These are phyloP conservation scores for Strobilomyces confusus DNA, from an alignment of 768 basidiomycete species.

Conservation along the genomic window DNA sequence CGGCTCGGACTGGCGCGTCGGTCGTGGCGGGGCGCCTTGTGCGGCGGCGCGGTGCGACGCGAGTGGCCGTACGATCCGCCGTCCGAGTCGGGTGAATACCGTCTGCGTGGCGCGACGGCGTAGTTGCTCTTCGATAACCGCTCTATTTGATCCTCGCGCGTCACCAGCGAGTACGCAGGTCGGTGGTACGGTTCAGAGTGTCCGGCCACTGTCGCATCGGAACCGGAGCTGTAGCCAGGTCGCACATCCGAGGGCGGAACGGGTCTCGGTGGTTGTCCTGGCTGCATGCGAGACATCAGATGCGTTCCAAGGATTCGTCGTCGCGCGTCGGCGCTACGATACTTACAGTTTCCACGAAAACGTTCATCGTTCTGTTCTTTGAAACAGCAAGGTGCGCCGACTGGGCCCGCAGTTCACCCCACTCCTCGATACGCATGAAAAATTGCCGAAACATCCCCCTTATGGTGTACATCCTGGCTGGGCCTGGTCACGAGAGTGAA, in stretches of 20 bases:
- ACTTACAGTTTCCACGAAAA: constrained; percentile 59
- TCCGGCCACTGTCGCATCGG: constrained; percentile 16
- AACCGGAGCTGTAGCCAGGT: constrained; percentile 12
- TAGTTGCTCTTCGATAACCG: constrained; percentile 23
- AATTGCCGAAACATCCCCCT: constrained; percentile 68
- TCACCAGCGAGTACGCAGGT: constrained; percentile 11
- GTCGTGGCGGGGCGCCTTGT: background rate
- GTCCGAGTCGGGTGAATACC: constrained; percentile 17
- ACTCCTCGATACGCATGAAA: constrained; percentile 56
- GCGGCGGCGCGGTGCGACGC: constrained; percentile 9
- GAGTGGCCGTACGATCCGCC: constrained; percentile 18
- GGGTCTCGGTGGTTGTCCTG: constrained; percentile 27
- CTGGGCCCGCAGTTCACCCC: constrained; percentile 45
- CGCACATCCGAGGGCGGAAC: constrained; percentile 4
- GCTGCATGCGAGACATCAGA: constrained; percentile 13
- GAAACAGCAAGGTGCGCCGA: constrained; percentile 57
- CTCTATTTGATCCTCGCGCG: constrained; percentile 29
- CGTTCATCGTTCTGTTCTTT: constrained; percentile 49
- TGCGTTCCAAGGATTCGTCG: background rate
- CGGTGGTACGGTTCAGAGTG: background rate
- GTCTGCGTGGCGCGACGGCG: constrained; percentile 3
- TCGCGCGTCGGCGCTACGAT: background rate
- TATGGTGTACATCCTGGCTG: constrained; percentile 61
- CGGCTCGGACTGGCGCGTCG: background rate
- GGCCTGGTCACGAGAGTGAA: constrained; percentile 38